Percentiles rank a stretch among this genome's conserved stretches.
These are phyloP conservation scores for Trypanosoma melophagium DNA, from an alignment of 208 protist species.

Conservation along the genomic window DNA sequence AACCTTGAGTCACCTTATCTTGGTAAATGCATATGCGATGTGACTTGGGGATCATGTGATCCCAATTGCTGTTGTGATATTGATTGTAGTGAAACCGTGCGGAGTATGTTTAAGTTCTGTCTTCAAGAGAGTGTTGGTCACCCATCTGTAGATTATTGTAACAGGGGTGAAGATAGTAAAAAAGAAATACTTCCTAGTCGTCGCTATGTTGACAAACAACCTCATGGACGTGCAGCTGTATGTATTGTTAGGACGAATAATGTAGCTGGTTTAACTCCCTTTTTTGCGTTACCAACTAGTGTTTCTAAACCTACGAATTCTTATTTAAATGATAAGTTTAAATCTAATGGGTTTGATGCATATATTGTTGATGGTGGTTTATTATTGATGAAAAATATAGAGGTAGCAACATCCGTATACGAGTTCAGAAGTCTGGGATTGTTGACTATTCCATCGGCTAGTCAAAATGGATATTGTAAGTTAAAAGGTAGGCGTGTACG, in stretches of 20 bases:
- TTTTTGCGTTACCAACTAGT: constrained; percentile 60
- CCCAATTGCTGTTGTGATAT: constrained; percentile 77
- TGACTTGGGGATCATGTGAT: constrained; percentile 65
- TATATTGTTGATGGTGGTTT: constrained; percentile 19
- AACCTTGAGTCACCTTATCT: constrained; percentile 78
- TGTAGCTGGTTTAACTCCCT: constrained; percentile 53
- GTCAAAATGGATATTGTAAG: constrained; percentile 46
- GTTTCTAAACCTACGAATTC: constrained; percentile 31
- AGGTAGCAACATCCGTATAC: not conserved
- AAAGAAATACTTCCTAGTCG: constrained; percentile 44
- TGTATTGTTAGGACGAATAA: constrained; percentile 73
- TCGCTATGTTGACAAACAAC: constrained; percentile 45
- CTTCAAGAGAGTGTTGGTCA: constrained; percentile 50
- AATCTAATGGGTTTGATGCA: not conserved
- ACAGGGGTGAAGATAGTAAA: constrained; percentile 32
- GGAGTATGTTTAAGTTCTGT: constrained; percentile 48
- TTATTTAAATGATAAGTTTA: not conserved
- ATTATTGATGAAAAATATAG: constrained; percentile 17
- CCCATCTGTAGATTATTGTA: constrained; percentile 60
- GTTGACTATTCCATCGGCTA: constrained; percentile 40
- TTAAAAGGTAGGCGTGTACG: constrained; percentile 28
- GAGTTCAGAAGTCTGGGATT: constrained; percentile 37
- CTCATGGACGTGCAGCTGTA: constrained; percentile 33
- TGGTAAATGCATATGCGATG: constrained; percentile 73
- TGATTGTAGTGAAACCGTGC: constrained; percentile 45